These are phyloP conservation scores for Alternaria infectoria DNA, from an alignment of 2,329 filamentous ascomycete species.

Conservation along the genomic window DNA sequence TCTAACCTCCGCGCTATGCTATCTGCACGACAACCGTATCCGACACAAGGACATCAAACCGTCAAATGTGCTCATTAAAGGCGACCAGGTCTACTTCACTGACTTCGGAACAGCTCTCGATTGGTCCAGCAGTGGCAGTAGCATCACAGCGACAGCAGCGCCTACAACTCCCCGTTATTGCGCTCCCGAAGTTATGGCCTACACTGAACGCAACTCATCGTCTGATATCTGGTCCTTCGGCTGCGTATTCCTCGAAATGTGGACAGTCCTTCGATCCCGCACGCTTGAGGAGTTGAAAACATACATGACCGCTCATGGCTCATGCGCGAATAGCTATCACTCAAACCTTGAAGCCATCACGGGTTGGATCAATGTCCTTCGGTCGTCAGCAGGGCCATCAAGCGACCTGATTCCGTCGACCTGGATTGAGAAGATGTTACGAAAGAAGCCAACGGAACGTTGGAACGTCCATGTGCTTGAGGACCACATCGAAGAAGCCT, in stretches of 20 bases:
- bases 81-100: conserved; percentile 19
- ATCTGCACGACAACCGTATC: conserved; percentile 18
- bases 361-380: background rate
- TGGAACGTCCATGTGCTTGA: background rate
- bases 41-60: conserved; percentile 31
- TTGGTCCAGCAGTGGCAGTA: conserved; percentile 17
- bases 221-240: conserved; percentile 34
- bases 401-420: background rate
- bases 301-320: background rate
- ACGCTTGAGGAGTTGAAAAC: background rate
- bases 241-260: conserved; percentile 28
- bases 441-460: background rate
- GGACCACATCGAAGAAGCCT: background rate
- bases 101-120: conserved; percentile 26
- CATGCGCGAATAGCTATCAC: background rate
- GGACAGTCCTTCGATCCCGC: conserved; percentile 14
- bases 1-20: conserved; percentile 11
- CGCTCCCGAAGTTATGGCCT: conserved; percentile 27
- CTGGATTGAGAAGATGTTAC: background rate
- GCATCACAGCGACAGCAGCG: conserved; percentile 16
- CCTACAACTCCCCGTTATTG: conserved; percentile 24
- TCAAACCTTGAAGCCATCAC: background rate
- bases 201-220: conserved; percentile 13
- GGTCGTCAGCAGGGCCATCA: background rate
- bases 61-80: conserved; percentile 19